Conservation (phyloP, 2,329 filamentous ascomycete genomes). For the Hymenotorrendiella dingleyae region DNA sequence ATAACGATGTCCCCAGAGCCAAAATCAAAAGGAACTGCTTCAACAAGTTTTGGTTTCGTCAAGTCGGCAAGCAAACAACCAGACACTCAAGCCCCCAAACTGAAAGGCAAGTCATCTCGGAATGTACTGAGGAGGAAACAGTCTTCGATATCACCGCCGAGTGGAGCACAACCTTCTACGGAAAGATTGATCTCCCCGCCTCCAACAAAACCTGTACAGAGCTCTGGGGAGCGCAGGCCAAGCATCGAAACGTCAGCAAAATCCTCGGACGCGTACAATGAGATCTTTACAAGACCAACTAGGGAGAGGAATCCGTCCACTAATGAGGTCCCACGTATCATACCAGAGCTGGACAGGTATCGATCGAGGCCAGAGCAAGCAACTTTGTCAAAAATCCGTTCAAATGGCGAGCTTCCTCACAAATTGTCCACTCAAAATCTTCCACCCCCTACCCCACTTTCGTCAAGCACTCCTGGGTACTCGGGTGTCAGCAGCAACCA, state of each 20-base stretch:
- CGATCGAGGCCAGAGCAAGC: slow-evolving; percentile 39
- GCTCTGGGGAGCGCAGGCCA: slow-evolving; percentile 14
- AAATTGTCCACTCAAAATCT: slow-evolving; percentile 58
- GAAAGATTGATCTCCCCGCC: slow-evolving; percentile 18
- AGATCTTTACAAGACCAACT: slow-evolving; percentile 35
- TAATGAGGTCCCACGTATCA: slow-evolving; percentile 35
- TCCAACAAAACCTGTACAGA: slow-evolving; percentile 14
- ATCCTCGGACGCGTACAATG: slow-evolving; percentile 30
- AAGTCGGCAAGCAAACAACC: slow-evolving; percentile 13
- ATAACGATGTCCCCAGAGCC: slow-evolving; percentile 15
- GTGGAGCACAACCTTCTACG: slow-evolving; percentile 17
- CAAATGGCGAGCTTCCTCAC: slow-evolving; percentile 44
- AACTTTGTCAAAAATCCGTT: slow-evolving; percentile 27
- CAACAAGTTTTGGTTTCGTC: slow-evolving; percentile 23
- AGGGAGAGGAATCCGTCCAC: slow-evolving; percentile 14
- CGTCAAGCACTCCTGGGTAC: slow-evolving; percentile 41
- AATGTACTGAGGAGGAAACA: slow-evolving; percentile 46
- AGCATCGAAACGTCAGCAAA: slow-evolving; percentile 20
- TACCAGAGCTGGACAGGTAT: slow-evolving; percentile 57
- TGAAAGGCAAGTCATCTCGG: slow-evolving; percentile 30
- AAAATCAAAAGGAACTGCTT: slow-evolving; percentile 11
- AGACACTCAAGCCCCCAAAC: slow-evolving; percentile 10
- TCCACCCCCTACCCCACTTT: slow-evolving; percentile 61
- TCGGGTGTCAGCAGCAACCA: slow-evolving; percentile 38
- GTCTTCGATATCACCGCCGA: slow-evolving; percentile 35